Evolutionary conservation across 192 early-diverging fungal species (phyloP).

Genomic region (Entomortierella lignicola): DNA sequence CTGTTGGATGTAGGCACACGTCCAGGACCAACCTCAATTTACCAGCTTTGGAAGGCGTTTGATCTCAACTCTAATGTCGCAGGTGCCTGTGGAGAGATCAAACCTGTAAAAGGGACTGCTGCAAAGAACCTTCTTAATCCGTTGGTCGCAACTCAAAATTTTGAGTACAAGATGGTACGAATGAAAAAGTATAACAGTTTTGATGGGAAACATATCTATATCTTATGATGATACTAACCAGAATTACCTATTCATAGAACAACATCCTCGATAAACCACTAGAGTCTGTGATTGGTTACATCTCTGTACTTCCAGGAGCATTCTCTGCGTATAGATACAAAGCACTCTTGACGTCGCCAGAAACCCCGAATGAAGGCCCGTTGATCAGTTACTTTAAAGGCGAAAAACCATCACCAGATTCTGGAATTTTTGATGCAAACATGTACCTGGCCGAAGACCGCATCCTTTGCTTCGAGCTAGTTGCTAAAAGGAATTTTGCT

Average conservation of each 20-base stretch:
- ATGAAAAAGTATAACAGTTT: neutral
- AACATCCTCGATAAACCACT: constrained; percentile 85
- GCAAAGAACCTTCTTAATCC: constrained; percentile 77
- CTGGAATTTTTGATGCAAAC: constrained; percentile 73
- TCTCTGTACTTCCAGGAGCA: constrained; percentile 86
- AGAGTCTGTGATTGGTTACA: constrained; percentile 86
- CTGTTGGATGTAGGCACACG: constrained; percentile 85
- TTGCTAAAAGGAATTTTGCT: constrained; percentile 72
- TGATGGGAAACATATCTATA: neutral
- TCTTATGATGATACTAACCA: no score
- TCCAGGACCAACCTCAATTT: constrained; percentile 76
- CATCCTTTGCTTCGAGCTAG: constrained; percentile 84
- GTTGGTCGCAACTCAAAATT: constrained; percentile 85
- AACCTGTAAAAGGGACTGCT: constrained; percentile 61
- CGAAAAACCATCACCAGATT: constrained; percentile 69
- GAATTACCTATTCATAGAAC: constrained; percentile 31
- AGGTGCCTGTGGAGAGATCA: constrained; percentile 89
- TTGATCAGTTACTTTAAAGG: constrained; percentile 82
- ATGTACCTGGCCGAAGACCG: constrained; percentile 79
- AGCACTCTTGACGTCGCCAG: constrained; percentile 70
- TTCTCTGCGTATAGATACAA: constrained; percentile 84
- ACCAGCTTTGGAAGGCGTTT: constrained; percentile 86
- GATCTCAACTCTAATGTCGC: constrained; percentile 77
- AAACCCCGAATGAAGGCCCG: constrained; percentile 66
- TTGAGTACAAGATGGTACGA: constrained; percentile 79